phyloP scores from a whole-genome alignment of 345 rosid species.

The Euclidium syriacum region DNA sequence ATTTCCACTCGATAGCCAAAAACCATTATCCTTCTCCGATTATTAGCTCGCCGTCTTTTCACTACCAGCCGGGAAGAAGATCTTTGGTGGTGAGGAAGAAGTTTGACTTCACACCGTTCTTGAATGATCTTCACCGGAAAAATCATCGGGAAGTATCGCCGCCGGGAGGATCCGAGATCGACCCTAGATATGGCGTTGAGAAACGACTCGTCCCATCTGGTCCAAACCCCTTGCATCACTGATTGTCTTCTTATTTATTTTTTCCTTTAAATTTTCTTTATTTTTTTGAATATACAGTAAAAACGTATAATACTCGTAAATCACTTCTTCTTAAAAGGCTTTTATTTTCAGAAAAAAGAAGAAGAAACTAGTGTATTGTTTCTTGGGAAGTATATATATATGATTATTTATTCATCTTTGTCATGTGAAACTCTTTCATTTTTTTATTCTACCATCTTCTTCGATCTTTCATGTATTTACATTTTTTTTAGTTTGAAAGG shows the following conservation, averaged over 20 bases:
- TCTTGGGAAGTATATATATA: background rate
- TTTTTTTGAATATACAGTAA: background rate
- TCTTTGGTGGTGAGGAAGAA: conserved; percentile 29
- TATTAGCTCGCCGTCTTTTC: conserved; percentile 26
- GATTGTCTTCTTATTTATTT: conserved; percentile 20
- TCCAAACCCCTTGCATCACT: conserved; percentile 84
- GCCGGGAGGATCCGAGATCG: conserved; percentile 32
- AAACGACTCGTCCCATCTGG: conserved; percentile 71
- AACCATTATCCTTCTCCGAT: conserved; percentile 4
- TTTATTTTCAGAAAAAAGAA: no score
- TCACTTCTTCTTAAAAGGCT: no score
- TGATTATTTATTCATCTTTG: background rate
- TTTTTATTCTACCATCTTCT: no score
- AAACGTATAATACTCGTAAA: background rate
- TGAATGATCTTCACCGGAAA: conserved; percentile 5
- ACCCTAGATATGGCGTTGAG: conserved; percentile 51
- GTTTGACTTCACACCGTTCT: conserved; percentile 59
- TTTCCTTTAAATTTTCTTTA: background rate
- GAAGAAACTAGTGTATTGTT: background rate
- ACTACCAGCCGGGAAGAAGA: conserved; percentile 36
- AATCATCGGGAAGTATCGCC: conserved; percentile 11
- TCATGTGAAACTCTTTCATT: no score
- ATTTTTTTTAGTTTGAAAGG: no score
- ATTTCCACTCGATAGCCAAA: background rate
- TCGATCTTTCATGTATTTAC: no score